Evolutionary conservation across 192 early-diverging fungal species (phyloP), one percentile per base, ranked within the genome.

Genomic region (Globomyces pollinis-pini): DNA sequence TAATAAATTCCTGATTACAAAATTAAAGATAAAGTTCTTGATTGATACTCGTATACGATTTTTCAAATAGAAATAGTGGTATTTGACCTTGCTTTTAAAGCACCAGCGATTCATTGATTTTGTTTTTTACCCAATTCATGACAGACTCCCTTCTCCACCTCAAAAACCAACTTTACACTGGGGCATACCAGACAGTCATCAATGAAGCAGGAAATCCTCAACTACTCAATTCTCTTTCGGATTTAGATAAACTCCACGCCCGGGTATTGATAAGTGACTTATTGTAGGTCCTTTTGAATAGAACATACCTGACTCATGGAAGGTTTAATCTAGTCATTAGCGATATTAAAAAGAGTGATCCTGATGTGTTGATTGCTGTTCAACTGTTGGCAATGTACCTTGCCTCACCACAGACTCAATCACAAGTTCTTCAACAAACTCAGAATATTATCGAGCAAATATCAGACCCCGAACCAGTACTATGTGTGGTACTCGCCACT

Each of bases 241-340:
- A 57, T 23, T 20, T 28, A 35, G 64, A 53, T 8, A 35, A 55
- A 47, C 24, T 53, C 5, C 53, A 5, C 47, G 68, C 62, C 9
- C 60, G 32, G 50, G 73, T 72, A 79, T 28, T 56, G 71, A 7
- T 84, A 89, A 55, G 78, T 79, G 29, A 70, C n/a, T n/a, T n/a
- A n/a, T n/a, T n/a, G n/a, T n/a, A 85, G 63, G 72, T 80, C 4
- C 81, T 87, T 12, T 76, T 90, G 41, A 86, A 87, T 68, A 86
- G 93, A 21, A 79, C 95, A 4, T 83, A 89, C 58, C 64, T 94
- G 30, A 88, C 86, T 35, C 90, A 86, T 62, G 81, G 81, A 55
- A 81, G 89, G 43, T 77, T 80, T 73, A 72, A 76, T 26, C 59
- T 83, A 50, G 84, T 88, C 20, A 68, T 89, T 16, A 63, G 70